Base-by-base conservation (phyloP, 495 filamentous ascomycete genomes). In the Bacidia gigantensis region DNA sequence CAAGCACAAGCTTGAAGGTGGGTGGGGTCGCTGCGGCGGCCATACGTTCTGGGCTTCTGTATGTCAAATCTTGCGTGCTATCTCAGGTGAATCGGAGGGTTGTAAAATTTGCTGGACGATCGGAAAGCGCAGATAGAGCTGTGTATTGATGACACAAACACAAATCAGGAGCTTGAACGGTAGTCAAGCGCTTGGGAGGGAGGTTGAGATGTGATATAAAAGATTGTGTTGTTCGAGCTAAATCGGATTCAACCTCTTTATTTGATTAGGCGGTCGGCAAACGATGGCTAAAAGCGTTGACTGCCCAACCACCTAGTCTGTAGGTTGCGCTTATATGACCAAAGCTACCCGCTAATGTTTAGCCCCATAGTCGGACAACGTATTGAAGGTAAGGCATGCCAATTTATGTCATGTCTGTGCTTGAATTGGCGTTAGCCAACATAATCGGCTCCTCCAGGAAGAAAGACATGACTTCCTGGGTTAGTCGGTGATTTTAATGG, bases 1-100 rank as follows among this genome's bases (percentile, higher is more conserved):
- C 93, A 66, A 99, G 88, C 61, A 99, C 93, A 65, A 99, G 85
- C 87, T 99, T 99, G 80, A 99, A 97, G 65, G 89, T 95, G 46
- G 79, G 76, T 46, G 81, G 79, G 52, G 70, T 58, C 55, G 63
- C 61, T 55, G 65, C 59, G 62, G 82, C 77, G 62, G 82, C 77
- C 83, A 89, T 90, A 66, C 59, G 73, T 5, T 44, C 20, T n/a
- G 29, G 29, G 29, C 14, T 5, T 5, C 14, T 35, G 5, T 35
- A 35, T 35, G 14, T 35, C 29, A 35, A 14, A 35, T 14, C 29
- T 5, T 35, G 29, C 7, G 29, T 35, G 29, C 29, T 35, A 35
- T 35, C n/a, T n/a, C 14, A 14, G 14, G 5, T 35, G 29, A 14
- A 14, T 5, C 14, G 14, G 14, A 35, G 7, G 29, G 29, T 35